Base-by-base conservation (phyloP, 768 basidiomycete species). In the Tulasnella sp. region DNA sequence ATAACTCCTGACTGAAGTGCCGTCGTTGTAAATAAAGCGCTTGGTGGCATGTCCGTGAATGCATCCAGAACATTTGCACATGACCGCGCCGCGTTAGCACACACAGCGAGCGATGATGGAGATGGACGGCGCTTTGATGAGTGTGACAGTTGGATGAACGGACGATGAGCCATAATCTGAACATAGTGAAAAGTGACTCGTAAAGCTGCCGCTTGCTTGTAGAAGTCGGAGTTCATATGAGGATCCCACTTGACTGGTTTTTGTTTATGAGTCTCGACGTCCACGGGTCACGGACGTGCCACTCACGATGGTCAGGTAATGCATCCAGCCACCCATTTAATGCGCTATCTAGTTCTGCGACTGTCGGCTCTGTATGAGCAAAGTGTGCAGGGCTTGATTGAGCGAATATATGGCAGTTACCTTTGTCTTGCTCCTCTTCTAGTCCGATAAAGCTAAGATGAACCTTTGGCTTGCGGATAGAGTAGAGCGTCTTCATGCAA, bases 31-130 rank as follows among this genome's bases (percentile, higher is more conserved):
- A 67, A 67, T 68, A 74, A 54, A 67, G 67, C 50, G 66, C 42
- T 62, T 66, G 53, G 60, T 32, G 53, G 71, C 3, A 72, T 69
- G 41, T 79, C 64, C 49, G 76, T 71, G 53, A 79, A 77, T 1
- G 80, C 72, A 64, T 89, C 86, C 19, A 85, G 69, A 27, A 92
- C 77, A 67, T 84, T 85, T 41, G 79, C 80, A 60, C 80, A 84
- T 1, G 85, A 87, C 7, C 87, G 75, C 1, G 90, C 86, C 0
- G 90, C 78, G 63, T 90, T 91, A 15, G 84, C 81, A 68, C 84
- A 88, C 55, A 86, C 87, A 0, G 85, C 82, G 21, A 86, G 74
- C 0, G 83, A 86, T 7, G 84, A 84, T 66, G 82, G 81, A 2
- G 77, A 73, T 3, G 79, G 62, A 1, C 70, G 67, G 0, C 34